Conservation (phyloP, 1,284 basidiomycete species). For the Blastosporella zonata region DNA sequence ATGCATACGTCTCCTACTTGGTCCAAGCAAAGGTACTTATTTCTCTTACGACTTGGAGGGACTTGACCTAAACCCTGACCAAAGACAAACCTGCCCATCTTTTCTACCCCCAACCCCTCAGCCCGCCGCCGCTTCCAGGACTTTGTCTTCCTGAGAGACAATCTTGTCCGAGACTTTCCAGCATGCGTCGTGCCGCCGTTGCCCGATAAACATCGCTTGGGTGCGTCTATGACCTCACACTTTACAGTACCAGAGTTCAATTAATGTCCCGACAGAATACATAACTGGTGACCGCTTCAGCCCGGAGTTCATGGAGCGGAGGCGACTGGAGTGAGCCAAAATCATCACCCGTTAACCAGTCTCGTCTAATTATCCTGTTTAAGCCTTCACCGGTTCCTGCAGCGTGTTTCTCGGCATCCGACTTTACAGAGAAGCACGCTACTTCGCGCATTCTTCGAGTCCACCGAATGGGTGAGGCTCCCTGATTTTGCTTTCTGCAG, state of each 20-base stretch:
- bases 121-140: constrained; percentile 92
- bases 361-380: constrained; percentile 3
- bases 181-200: constrained; percentile 95
- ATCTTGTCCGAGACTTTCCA: constrained; percentile 90
- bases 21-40: constrained; percentile 80
- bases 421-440: constrained; percentile 91
- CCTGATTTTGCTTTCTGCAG: background rate
- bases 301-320: constrained; percentile 92
- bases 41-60: constrained; percentile 3
- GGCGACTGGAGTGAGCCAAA: constrained; percentile 77
- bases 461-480: constrained; percentile 89
- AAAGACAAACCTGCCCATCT: constrained; percentile 81
- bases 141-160: constrained; percentile 91
- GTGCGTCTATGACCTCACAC: constrained; percentile 44
- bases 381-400: constrained; percentile 91
- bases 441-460: constrained; percentile 90
- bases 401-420: constrained; percentile 89
- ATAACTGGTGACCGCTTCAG: constrained; percentile 97
- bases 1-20: constrained; percentile 93
- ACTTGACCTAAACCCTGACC: constrained; percentile 9
- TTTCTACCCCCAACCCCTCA: constrained; percentile 69
- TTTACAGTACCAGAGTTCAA: background rate
- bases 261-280: constrained; percentile 64
- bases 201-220: constrained; percentile 94
- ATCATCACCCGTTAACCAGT: constrained; percentile 7